Evolutionary conservation across 2,329 filamentous ascomycete species (phyloP), one percentile per base, ranked within the genome.

Genomic region (Arachnomyces sp.): DNA sequence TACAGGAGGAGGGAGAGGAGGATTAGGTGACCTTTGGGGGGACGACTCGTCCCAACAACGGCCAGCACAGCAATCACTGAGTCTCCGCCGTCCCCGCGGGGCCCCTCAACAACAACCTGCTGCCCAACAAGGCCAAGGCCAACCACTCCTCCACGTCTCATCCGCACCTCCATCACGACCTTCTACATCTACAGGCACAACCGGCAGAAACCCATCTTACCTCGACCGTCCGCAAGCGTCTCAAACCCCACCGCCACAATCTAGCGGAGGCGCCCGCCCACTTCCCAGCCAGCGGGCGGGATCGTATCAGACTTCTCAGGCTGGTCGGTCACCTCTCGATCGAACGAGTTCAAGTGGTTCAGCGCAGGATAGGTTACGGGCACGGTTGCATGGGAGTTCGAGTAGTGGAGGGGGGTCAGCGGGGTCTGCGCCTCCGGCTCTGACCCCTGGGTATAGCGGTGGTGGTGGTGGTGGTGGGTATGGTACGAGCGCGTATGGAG

Each of bases 331-430:
- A 60, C 43, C 42, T 63, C 45, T 57, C 61, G 54, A 59, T 68
- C 46, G 59, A 57, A 48, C 53, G 52, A 32, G 61, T 56, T 36
- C 62, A 54, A 68, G 64, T 2, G 71, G 71, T 28, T 78, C 80
- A 14, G 87, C 87, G 37, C 85, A 93, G 65, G 85, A 94, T 52
- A 73, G 85, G 50, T 68, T 95, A 51, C 85, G 87, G 57, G 85
- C 88, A 53, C 71, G 85, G 46, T 66, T 94, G 34, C 87, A 87
- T 72, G 79, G 76, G 35, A 81, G 77, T 48, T 76, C 78, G 7
- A 41, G 34, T 7, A 32, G 36, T 6, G 45, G 46, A 28, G 50
- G 49, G 30, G 46, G 30, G 3, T 36, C 40, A 8, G 34, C 38
- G 28, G 32, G 36, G n/a, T 55, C 57, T 4, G 46, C 58, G 34